Percentiles rank a stretch among this genome's conserved stretches.
phyloP scores from a whole-genome alignment of 2,329 filamentous ascomycete species.

The Fusarium dimerum region DNA sequence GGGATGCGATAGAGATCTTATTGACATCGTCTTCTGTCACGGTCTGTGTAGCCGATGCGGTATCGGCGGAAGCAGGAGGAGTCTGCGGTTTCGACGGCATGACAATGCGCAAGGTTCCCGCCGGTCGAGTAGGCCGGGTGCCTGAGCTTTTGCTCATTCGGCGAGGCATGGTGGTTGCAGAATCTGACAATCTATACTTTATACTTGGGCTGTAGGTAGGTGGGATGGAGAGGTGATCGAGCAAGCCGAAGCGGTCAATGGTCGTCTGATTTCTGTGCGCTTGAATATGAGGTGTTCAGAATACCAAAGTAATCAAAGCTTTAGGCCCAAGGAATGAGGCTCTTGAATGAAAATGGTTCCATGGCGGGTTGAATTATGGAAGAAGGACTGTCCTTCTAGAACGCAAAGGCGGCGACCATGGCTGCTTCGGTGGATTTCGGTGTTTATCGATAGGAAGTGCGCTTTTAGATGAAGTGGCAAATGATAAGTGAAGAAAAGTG shows the following conservation, averaged over 20 bases:
- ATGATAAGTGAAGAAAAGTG: slow-evolving; percentile 1
- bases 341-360: slow-evolving; percentile 56
- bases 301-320: neutral
- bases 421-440: slow-evolving; percentile 12
- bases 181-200: neutral
- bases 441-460: slow-evolving; percentile 5
- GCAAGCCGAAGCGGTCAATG: too few relatives aligned
- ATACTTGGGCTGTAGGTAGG: neutral
- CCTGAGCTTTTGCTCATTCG: slow-evolving; percentile 24
- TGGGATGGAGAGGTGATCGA: neutral
- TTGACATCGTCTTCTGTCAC: slow-evolving; percentile 45
- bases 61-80: slow-evolving; percentile 33
- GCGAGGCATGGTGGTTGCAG: slow-evolving; percentile 20
- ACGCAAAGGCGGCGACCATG: slow-evolving; percentile 43
- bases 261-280: too few relatives aligned
- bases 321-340: slow-evolving; percentile 31
- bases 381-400: slow-evolving; percentile 55
- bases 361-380: slow-evolving; percentile 44
- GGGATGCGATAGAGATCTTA: slow-evolving; percentile 42
- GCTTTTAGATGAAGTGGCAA: slow-evolving; percentile 14
- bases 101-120: slow-evolving; percentile 23
- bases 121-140: slow-evolving; percentile 15
- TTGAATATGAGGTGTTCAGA: neutral
- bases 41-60: slow-evolving; percentile 30
- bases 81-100: slow-evolving; percentile 9